These are phyloP conservation scores for Daldinia vernicosa DNA, from an alignment of 495 filamentous ascomycete genomes.

Conservation along the genomic window DNA sequence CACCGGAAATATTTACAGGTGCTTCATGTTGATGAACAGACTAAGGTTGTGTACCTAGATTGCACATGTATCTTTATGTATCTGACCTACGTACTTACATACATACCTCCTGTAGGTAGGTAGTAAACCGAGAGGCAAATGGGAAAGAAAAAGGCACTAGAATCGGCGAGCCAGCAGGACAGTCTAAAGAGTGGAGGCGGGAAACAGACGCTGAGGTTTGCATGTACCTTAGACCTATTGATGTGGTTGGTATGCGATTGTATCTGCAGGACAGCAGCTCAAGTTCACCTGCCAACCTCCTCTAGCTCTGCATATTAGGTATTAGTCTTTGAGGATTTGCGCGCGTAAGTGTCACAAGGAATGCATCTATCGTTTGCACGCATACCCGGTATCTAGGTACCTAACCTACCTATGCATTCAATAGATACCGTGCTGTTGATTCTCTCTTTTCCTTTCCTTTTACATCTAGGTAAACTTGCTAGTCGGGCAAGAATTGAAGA, in stretches of 20 bases:
- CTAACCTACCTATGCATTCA: neutral
- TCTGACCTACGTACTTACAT: too few species aligned
- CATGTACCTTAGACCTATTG: too few species aligned
- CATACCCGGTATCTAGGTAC: neutral
- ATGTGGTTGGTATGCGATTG: neutral
- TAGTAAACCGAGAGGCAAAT: neutral
- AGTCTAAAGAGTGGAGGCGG: neutral
- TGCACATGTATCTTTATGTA: neutral
- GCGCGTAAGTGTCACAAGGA: conserved; percentile 22
- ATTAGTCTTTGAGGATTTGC: conserved; percentile 8
- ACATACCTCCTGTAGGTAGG: neutral
- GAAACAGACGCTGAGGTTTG: neutral
- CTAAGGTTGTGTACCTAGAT: neutral
- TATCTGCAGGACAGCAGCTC: conserved; percentile 9
- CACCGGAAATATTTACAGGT: conserved; percentile 18
- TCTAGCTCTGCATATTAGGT: neutral
- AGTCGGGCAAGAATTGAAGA: neutral
- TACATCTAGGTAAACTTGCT: neutral
- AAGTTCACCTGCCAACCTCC: conserved; percentile 41
- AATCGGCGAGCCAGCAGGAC: conserved; percentile 26
- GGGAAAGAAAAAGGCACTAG: conserved; percentile 25
- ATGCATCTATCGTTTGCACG: conserved; percentile 18
- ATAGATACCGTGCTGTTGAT: too few species aligned
- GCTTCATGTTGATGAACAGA: conserved; percentile 35
- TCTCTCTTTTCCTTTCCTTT: neutral